phyloP scores from a whole-genome alignment of 495 filamentous ascomycete genomes.

The Penicillium flavigenum region DNA sequence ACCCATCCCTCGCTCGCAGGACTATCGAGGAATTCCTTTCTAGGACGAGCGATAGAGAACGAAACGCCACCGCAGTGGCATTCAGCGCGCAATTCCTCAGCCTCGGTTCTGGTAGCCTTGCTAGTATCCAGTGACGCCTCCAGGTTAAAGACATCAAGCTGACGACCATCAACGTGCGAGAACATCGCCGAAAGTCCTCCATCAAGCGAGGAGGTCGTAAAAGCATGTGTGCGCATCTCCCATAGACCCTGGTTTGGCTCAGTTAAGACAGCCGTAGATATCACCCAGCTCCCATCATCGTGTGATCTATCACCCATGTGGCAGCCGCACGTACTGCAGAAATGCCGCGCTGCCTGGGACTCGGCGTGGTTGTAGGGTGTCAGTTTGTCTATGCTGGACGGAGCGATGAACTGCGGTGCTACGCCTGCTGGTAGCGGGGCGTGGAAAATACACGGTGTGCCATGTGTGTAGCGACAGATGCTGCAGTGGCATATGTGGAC shows the following conservation, averaged over 20 bases:
- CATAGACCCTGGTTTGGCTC: constrained; percentile 29
- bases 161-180: constrained; percentile 25
- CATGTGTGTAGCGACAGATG: constrained; percentile 59
- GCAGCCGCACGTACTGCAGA: constrained; percentile 49
- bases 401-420: constrained; percentile 31
- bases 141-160: constrained; percentile 23
- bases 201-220: constrained; percentile 44
- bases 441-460: constrained; percentile 56
- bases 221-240: constrained; percentile 39
- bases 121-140: constrained; percentile 1
- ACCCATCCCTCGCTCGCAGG: constrained; percentile 39
- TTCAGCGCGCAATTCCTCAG: constrained; percentile 28
- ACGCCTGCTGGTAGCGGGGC: constrained; percentile 40
- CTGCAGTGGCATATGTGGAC: constrained; percentile 63
- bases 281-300: constrained; percentile 20
- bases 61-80: constrained; percentile 55
- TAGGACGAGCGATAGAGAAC: constrained; percentile 38
- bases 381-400: constrained; percentile 29
- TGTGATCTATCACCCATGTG: constrained; percentile 32
- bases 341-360: constrained; percentile 29
- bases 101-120: not conserved
- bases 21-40: constrained; percentile 30
- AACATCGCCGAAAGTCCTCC: constrained; percentile 44
- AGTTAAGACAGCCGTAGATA: constrained; percentile 37
- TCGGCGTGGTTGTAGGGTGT: constrained; percentile 35